phyloP scores from a whole-genome alignment of 257 asterid genomes.

The Rehmannia glutinosa region DNA sequence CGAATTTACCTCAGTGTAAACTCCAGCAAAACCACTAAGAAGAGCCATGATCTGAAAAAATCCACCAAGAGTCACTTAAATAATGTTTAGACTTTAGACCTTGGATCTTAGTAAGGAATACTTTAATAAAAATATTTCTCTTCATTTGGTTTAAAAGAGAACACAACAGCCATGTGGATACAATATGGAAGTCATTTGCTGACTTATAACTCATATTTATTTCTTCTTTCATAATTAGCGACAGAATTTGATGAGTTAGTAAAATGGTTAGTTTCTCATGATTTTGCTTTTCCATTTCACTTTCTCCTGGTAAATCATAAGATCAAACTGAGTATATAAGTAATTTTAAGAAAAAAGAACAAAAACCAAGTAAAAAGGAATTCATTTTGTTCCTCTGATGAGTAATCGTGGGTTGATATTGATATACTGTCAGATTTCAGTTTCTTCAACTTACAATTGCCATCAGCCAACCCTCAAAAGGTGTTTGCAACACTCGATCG shows the following conservation, averaged over 20 bases:
- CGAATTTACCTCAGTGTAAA: constrained; percentile 88
- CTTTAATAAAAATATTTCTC: background rate
- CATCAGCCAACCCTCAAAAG: constrained; percentile 96
- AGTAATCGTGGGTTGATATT: background rate
- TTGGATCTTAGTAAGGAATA: constrained; percentile 8
- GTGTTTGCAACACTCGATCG: constrained; percentile 87
- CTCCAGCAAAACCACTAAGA: constrained; percentile 99
- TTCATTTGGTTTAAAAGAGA: background rate
- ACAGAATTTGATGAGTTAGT: constrained; percentile 5
- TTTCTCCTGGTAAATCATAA: constrained; percentile 6
- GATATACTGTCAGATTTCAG: constrained; percentile 16
- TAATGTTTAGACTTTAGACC: background rate
- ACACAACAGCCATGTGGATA: background rate
- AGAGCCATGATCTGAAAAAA: constrained; percentile 92
- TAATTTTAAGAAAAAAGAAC: background rate
- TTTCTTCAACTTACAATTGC: constrained; percentile 84
- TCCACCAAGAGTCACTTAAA: constrained; percentile 14
- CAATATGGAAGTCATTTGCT: background rate
- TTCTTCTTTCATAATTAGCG: background rate
- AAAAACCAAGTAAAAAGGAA: background rate
- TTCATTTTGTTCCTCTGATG: background rate
- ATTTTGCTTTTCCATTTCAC: background rate
- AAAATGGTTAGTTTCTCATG: background rate
- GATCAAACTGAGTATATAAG: background rate
- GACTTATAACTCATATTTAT: background rate